Percentiles rank a stretch among this genome's conserved stretches.
Evolutionary conservation across 2,329 filamentous ascomycete species (phyloP).

Genomic region (Aspergillus sp.): DNA sequence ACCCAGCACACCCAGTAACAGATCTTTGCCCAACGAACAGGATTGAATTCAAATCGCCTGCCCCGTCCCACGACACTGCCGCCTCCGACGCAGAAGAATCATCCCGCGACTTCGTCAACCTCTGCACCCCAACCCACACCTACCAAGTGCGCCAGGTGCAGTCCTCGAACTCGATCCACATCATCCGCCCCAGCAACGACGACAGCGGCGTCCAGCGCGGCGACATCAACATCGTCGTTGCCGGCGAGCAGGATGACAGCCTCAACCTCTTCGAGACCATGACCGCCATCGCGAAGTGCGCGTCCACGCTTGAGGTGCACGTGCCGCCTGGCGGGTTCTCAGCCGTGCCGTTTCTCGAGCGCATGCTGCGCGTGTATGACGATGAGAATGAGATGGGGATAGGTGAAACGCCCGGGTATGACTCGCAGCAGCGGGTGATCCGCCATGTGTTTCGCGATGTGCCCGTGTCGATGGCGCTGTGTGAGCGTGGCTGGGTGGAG

Average conservation of each 20-base stretch:
- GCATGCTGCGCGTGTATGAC: slow-evolving; percentile 30
- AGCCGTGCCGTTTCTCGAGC: slow-evolving; percentile 28
- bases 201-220: slow-evolving; percentile 18
- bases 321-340: slow-evolving; percentile 29
- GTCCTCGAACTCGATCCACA: slow-evolving; percentile 62
- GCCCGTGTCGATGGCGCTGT: slow-evolving; percentile 53
- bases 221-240: slow-evolving; percentile 27
- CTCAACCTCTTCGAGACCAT: slow-evolving; percentile 31
- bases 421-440: slow-evolving; percentile 32
- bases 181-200: slow-evolving; percentile 46
- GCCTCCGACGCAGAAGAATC: slow-evolving; percentile 17
- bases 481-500: slow-evolving; percentile 49
- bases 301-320: slow-evolving; percentile 46
- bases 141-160: slow-evolving; percentile 63
- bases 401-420: slow-evolving; percentile 15
- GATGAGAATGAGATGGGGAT: not conserved
- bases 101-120: slow-evolving; percentile 48
- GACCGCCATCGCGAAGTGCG: slow-evolving; percentile 44
- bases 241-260: slow-evolving; percentile 11
- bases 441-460: slow-evolving; percentile 47
- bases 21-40: slow-evolving; percentile 19
- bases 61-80: slow-evolving; percentile 15
- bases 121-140: slow-evolving; percentile 58
- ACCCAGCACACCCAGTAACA: not conserved
- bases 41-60: slow-evolving; percentile 43